phyloP scores from a whole-genome alignment of 75 land plant species.

The Selaginella moellendorffii region DNA sequence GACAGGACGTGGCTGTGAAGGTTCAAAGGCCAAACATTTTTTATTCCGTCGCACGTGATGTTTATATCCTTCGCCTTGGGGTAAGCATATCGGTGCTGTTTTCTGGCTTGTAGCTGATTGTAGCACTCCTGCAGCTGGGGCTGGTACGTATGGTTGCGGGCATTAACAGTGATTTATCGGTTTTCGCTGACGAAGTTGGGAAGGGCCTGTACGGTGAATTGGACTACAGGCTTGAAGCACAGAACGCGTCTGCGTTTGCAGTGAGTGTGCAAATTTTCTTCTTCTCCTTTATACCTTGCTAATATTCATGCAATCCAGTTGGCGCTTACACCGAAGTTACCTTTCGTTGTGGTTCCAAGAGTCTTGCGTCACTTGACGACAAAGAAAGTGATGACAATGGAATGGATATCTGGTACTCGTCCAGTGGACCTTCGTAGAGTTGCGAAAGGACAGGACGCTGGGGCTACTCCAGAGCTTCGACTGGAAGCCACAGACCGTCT shows the following conservation, averaged over 20 bases:
- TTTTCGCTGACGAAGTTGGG: conserved; percentile 92
- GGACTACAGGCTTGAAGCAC: conserved; percentile 77
- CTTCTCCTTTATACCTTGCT: too few relatives aligned
- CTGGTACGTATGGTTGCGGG: conserved; percentile 54
- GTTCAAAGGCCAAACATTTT: conserved; percentile 89
- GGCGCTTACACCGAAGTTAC: conserved; percentile 40
- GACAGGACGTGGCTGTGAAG: conserved; percentile 76
- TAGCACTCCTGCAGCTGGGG: conserved; percentile 39
- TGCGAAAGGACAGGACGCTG: conserved; percentile 15
- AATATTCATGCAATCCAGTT: too few relatives aligned
- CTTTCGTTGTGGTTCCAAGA: conserved; percentile 65
- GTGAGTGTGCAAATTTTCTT: conserved; percentile 22
- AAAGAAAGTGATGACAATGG: conserved; percentile 76
- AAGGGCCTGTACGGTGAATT: conserved; percentile 85
- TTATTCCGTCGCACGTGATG: conserved; percentile 67
- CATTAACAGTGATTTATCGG: conserved; percentile 56
- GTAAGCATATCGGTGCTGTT: conserved; percentile 21
- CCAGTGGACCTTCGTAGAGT: conserved; percentile 47
- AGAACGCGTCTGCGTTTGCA: conserved; percentile 58
- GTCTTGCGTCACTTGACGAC: conserved; percentile 36
- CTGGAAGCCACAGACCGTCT: conserved; percentile 48
- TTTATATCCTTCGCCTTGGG: conserved; percentile 86
- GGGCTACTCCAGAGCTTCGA: conserved; percentile 23
- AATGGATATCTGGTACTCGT: conserved; percentile 79
- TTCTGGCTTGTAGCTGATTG: conserved; percentile 3